Conservation (phyloP, 2,329 filamentous ascomycete genomes). For the Massarina eburnea region DNA sequence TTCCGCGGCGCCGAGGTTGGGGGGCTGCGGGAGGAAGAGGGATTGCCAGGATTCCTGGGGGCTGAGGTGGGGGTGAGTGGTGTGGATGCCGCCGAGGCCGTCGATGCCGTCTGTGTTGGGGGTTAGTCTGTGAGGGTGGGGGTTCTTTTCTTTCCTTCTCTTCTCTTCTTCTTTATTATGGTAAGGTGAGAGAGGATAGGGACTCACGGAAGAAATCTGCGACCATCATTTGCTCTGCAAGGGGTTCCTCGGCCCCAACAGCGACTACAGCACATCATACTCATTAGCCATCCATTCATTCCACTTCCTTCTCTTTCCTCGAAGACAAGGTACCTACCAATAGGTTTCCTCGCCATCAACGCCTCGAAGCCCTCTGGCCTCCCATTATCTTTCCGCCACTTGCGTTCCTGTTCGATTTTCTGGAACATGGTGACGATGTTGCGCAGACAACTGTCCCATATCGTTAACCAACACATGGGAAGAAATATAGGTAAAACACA, state of each 20-base stretch:
- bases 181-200: neutral
- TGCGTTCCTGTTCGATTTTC: slow-evolving; percentile 83
- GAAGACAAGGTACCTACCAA: slow-evolving; percentile 45
- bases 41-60: slow-evolving; percentile 52
- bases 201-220: slow-evolving; percentile 76
- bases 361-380: slow-evolving; percentile 70
- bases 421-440: slow-evolving; percentile 92
- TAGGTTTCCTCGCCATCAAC: slow-evolving; percentile 71
- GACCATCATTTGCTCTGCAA: slow-evolving; percentile 77
- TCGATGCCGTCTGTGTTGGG: slow-evolving; percentile 47
- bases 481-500: neutral
- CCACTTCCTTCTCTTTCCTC: neutral
- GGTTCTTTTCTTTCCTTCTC: neutral
- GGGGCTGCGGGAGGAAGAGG: slow-evolving; percentile 44
- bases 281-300: neutral
- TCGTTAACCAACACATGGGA: too few species aligned
- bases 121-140: slow-evolving; percentile 8
- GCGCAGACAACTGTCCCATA: slow-evolving; percentile 76
- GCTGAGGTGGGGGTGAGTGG: slow-evolving; percentile 51
- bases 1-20: slow-evolving; percentile 35
- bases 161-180: neutral
- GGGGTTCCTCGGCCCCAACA: slow-evolving; percentile 79
- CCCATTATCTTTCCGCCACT: slow-evolving; percentile 74
- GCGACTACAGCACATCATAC: slow-evolving; percentile 59
- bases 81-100: slow-evolving; percentile 52